Evolutionary conservation across 2,329 filamentous ascomycete genomes (phyloP), one percentile per base, ranked within the genome.

Genomic region (Neofusicoccum sp.): DNA sequence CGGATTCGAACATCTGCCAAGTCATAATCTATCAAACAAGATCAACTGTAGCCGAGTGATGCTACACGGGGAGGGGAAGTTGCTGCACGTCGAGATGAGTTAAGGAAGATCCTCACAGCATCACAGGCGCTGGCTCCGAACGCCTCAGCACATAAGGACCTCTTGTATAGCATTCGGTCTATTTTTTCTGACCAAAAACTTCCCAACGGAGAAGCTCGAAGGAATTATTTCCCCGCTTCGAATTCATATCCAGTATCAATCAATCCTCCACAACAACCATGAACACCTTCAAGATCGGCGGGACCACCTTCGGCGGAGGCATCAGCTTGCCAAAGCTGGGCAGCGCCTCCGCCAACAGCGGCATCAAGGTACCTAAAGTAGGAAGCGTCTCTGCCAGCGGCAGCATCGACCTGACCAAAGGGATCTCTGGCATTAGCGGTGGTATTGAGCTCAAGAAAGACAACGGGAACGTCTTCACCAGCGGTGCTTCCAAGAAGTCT

Each of bases 391-490:
- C 56, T 49, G 56, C 56, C 22, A 60, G 44, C 9, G 56, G 43
- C 28, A 44, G 44, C 3, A 41, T 60, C 2, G 56, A 60, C 28
- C 33, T 49, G 4, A 48, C 56, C 8, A 60, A 49, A 31, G 56
- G 56, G 31, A 33, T 49, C 7, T 1, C 39, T n/a, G 45, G 45
- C 22, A 29, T 60, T 22, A 60, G 33, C 6, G 56, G 56, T 29
- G 56, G 56, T 7, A 49, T 60, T 22, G 56, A 60, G 28, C 56
- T 60, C 44, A 48, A 48, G 43, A 60, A 60, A 33, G 56, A 60
- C 44, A 49, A 49, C 34, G 56, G 56, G 8, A 60, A 60, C 34
- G 56, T 60, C 43, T 60, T 60, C 56, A 60, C 56, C 16, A 60
- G 56, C 14, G 56, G 56, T 3, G 56, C 44, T 8, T 48, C 56